phyloP scores from a whole-genome alignment of 2,329 filamentous ascomycete genomes.

The Colletotrichum tabaci region DNA sequence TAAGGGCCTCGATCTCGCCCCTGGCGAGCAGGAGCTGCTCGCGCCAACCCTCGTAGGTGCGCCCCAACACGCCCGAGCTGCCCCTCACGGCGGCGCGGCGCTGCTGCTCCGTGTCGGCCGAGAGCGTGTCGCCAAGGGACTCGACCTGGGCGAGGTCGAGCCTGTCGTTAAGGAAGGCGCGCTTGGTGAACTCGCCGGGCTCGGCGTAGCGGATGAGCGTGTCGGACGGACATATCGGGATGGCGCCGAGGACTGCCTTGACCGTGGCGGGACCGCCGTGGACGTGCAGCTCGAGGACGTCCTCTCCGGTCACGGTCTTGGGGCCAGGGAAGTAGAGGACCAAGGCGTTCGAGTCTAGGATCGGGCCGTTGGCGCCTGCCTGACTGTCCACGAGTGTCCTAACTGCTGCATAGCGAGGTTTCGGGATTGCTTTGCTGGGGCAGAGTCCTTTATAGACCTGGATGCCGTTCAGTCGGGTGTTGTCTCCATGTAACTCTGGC shows the following conservation, averaged over 20 bases:
- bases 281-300: conserved; percentile 93
- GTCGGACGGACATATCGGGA: conserved; percentile 67
- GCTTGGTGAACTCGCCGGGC: conserved; percentile 93
- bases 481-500: background rate
- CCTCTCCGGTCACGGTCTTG: conserved; percentile 90
- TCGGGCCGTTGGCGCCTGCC: conserved; percentile 56
- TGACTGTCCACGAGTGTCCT: conserved; percentile 78
- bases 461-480: background rate
- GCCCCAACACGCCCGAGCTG: conserved; percentile 77
- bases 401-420: conserved; percentile 75
- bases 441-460: conserved; percentile 69
- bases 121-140: conserved; percentile 73
- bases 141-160: conserved; percentile 90
- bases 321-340: conserved; percentile 87
- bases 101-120: conserved; percentile 91
- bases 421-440: conserved; percentile 60
- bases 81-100: conserved; percentile 88
- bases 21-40: conserved; percentile 82
- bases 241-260: conserved; percentile 85
- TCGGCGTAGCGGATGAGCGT: conserved; percentile 85
- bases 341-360: conserved; percentile 84
- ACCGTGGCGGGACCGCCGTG: conserved; percentile 93
- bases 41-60: conserved; percentile 88
- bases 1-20: conserved; percentile 93
- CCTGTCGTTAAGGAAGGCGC: conserved; percentile 89